Evolutionary conservation across 805 yeast genomes (phyloP), one percentile per base, ranked within the genome.

Genomic region (Ogataea henricii): DNA sequence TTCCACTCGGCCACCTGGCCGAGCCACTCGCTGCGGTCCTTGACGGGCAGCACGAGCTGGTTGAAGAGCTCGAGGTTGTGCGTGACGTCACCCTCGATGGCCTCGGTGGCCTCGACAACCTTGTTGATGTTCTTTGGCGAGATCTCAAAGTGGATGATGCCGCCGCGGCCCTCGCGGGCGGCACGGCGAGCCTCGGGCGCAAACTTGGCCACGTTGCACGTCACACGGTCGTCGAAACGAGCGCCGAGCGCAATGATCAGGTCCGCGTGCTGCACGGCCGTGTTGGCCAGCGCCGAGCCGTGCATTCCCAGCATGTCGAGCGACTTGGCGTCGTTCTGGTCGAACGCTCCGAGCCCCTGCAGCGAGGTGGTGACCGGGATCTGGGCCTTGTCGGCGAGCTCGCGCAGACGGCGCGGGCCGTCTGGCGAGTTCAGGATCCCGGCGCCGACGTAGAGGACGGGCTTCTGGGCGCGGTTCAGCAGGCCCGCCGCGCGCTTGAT

Each of bases 281-380:
- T 67, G 77, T 94, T 94, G 58, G 99, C 99, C 60, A 90, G 89
- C 43, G 90, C 97, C 52, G 84, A 79, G 56, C 99, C 99, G 71
- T 94, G 99, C 99, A 94, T 94, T 61, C 99, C 99, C 57, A 94
- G 79, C 95, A 94, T 89, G 69, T 92, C 97, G 57, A 94, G 72
- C 21, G 97, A 85, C 69, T 90, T 89, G 55, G 83, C 84, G 70
- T 91, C 96, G 53, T 77, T 79, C 74, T 94, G 98, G 71, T 94
- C 97, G 63, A 85, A 94, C 7, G 95, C 87, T 59, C 99, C 99
- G 55, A 94, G 78, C 48, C 87, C 97, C 71, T 91, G 98, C 48
- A 94, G 68, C 44, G 97, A 87, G 22, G 98, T 94, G 38, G 99
- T 92, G 53, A 94, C 99, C 27, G 99, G 99, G 54, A 94, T 92